Base-by-base conservation (phyloP, 805 yeast genomes). In the Hemisphaericaspora nanyangensis region DNA sequence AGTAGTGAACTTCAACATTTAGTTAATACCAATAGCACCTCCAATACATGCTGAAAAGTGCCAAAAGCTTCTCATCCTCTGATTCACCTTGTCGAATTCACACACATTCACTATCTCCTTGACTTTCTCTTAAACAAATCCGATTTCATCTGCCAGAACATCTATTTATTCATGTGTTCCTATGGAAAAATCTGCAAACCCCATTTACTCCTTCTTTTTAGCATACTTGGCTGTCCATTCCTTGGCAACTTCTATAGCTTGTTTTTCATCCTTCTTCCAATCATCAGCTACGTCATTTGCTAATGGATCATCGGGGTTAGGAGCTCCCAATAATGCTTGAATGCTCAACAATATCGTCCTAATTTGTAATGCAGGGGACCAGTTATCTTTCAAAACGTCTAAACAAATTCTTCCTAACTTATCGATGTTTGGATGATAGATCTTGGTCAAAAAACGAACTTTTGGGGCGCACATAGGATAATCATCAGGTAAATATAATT, bases 401-500 rank as follows among this genome's bases (percentile, higher is more conserved):
- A 93, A 74, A 65, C 99, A 93, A 52, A 93, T 91, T 48, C 99
- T 75, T 7, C 99, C 99, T 47, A 93, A 71, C 58, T 93, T 78
- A 58, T 93, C 99, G 50, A 93, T 93, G 61, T 93, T 93, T 31
- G 96, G 99, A 57, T 93, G 99, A 61, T 93, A 93, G 19, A 93
- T 90, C 61, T 82, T 87, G 22, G 99, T 93, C 46, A 93, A 66
- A 53, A 93, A 93, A 42, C 99, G 76, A 38, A 93, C 95, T 58
- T 89, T 90, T 37, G 99, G 99, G 0, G 99, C 95, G 54, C 87
- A 88, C 97, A 91, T 70, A 10, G 99, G 99, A 61, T 93, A 93
- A 56, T 93, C 99, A 56, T 93, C 97, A 2, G 99, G 98, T 47
- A 93, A 64, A 56, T 76, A 93, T 46, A 93, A 69, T 61, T 93